A percentile compares a stretch with the other conserved stretches of the same genome.
These are phyloP conservation scores for Penicillium goetzii DNA, from an alignment of 495 filamentous ascomycete genomes.

Conservation along the genomic window DNA sequence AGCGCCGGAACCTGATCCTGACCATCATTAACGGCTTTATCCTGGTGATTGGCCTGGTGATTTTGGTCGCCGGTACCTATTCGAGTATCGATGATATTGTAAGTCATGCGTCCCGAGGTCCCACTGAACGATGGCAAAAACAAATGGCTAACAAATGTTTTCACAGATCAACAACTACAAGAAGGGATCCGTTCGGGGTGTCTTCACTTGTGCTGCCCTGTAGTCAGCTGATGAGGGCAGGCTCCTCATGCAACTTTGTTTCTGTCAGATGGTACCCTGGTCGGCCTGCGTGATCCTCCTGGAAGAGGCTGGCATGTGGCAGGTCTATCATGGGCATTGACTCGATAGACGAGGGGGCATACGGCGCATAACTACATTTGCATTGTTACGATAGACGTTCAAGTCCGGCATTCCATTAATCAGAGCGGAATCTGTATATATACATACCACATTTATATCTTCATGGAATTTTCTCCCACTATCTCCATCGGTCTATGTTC, in stretches of 20 bases:
- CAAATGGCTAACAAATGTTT: conserved; percentile 9
- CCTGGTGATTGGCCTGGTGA: conserved; percentile 45
- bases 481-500: no score
- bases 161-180: conserved; percentile 50
- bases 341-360: not conserved
- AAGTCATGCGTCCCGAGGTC: conserved; percentile 34
- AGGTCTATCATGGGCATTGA: not conserved
- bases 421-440: conserved; percentile 8
- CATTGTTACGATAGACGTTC: conserved; percentile 11
- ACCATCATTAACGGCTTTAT: conserved; percentile 29
- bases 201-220: conserved; percentile 49
- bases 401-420: not conserved
- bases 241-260: not conserved
- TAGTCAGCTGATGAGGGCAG: conserved; percentile 15
- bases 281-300: not conserved
- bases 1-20: conserved; percentile 35
- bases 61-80: conserved; percentile 62
- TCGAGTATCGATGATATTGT: conserved; percentile 61
- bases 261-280: not conserved
- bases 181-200: conserved; percentile 45
- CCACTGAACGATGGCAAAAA: not conserved
- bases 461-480: not conserved
- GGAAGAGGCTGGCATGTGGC: conserved; percentile 4
- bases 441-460: conserved; percentile 7
- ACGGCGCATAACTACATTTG: conserved; percentile 8